Evolutionary conservation across 2,329 filamentous ascomycete species (phyloP).

Genomic region (Alternaria atra): DNA sequence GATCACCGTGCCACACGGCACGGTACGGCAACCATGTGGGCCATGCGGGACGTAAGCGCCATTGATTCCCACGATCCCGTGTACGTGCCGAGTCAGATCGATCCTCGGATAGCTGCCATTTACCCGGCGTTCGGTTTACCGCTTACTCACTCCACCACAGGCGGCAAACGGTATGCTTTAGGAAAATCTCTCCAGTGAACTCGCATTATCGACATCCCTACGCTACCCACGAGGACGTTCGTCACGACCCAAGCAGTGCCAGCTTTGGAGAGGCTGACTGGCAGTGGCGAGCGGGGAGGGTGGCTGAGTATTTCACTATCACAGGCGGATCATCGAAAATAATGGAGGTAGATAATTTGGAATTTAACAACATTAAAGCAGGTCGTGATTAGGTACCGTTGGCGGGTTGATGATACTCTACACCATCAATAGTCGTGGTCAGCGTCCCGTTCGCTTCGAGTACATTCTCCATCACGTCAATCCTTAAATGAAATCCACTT

Average conservation of each 20-base stretch:
- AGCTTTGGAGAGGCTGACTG: background rate
- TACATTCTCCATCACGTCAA: slow-evolving; percentile 52
- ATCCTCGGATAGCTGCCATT: background rate
- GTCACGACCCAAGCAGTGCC: background rate
- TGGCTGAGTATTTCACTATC: background rate
- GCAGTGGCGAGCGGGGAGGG: background rate
- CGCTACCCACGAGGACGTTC: background rate
- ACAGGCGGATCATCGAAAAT: background rate
- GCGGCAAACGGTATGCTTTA: background rate
- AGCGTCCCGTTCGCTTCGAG: slow-evolving; percentile 56
- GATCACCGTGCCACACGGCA: background rate
- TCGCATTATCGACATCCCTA: background rate
- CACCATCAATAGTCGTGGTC: slow-evolving; percentile 51
- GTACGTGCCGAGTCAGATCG: background rate
- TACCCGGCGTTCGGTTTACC: background rate
- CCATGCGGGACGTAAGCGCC: background rate
- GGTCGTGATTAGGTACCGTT: slow-evolving; percentile 37
- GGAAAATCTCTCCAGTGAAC: background rate
- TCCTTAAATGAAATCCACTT: slow-evolving; percentile 52
- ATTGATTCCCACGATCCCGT: slow-evolving; percentile 1
- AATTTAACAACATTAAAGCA: background rate
- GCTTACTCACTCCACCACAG: background rate
- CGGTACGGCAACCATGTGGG: background rate
- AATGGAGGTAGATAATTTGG: background rate
- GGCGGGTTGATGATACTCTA: slow-evolving; percentile 51